Evolutionary conservation across 371 early-diverging fungal genomes (phyloP), one percentile per base, ranked within the genome.

Genomic region (Mortierella sp.): DNA sequence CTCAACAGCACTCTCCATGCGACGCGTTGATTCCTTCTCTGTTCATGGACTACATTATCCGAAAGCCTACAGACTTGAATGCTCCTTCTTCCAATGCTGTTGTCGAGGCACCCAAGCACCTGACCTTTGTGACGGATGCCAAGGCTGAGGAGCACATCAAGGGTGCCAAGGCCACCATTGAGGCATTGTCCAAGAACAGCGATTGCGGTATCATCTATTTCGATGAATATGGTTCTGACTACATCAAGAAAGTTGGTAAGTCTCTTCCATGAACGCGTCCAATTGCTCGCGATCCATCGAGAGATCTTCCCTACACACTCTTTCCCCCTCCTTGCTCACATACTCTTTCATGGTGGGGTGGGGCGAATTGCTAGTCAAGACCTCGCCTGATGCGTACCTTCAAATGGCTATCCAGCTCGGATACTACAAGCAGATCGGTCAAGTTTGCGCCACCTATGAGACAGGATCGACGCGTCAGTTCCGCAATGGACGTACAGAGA

Each of bases 331-430:
- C n/a, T n/a, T n/a, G n/a, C n/a, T n/a, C n/a, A n/a, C n/a, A n/a
- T n/a, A n/a, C n/a, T n/a, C n/a, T n/a, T n/a, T n/a, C n/a, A n/a
- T n/a, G n/a, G n/a, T n/a, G n/a, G n/a, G n/a, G n/a, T n/a, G n/a
- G n/a, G n/a, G n/a, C n/a, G n/a, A n/a, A n/a, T n/a, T n/a, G n/a
- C n/a, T n/a, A 79, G 85, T 74, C 48, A 87, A 89, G 50, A 73
- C 90, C 7, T 83, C 91, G 14, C 95, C 96, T 1, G 96, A 96
- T 71, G 95, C 95, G 0, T 96, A 86, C 78, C 82, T 89, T 37
- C 96, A 97, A 80, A 90, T 97, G 88, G 90, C 88, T 0, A 61
- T 96, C 27, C 96, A 96, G 79, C 76, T 95, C 0, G 87, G 93
- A 6, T 95, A 91, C 81, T 91, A 86, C 78, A 89, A 90, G 51